Evolutionary conservation across 164 flowering plant species (phyloP), one percentile per base, ranked within the genome.

Genomic region (Macadamia tetraphylla): DNA sequence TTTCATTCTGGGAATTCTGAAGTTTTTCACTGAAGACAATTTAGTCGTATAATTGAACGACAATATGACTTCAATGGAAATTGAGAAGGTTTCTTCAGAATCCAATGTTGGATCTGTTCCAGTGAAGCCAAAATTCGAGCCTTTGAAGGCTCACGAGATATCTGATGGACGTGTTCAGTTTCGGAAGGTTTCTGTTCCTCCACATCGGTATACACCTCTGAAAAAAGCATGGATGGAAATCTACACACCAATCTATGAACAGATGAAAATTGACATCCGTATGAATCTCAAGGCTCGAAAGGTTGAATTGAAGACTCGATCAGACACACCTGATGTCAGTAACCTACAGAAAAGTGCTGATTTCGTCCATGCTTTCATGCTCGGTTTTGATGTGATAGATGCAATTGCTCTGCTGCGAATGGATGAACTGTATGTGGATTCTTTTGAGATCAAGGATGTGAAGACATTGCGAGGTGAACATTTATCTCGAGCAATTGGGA

Each of bases 141-240:
- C 74, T 61, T 42, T 71, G 35, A 65, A 60, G 40, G 70, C 74
- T 48, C 74, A 71, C 51, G 74, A 71, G 12, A 71, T 71, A 48
- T 71, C 74, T 1, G 74, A 67, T 35, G 74, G 74, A 9, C 29
- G 42, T 35, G 31, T 71, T 32, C 70, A 71, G 66, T 71, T 66
- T 29, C 69, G 70, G 10, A 71, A 65, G 57, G 70, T 78, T n/a
- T 64, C 74, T 1, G 81, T 78, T 29, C 78, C 81, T 52, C 67
- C 78, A 14, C 81, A 78, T 49, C 78, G 81, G 4, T 78, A 49
- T 65, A 69, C 78, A 3, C 81, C 81, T 42, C 71, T 78, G n/a
- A 78, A 78, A 78, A 78, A 75, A 62, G 75, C 73, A 11, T 79
- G 81, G 81, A 73, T 79, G 81, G 81, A 79, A 18, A 73, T 79